Evolutionary conservation across 2,329 filamentous ascomycete genomes (phyloP).

Genomic region (Alternaria infectoria): DNA sequence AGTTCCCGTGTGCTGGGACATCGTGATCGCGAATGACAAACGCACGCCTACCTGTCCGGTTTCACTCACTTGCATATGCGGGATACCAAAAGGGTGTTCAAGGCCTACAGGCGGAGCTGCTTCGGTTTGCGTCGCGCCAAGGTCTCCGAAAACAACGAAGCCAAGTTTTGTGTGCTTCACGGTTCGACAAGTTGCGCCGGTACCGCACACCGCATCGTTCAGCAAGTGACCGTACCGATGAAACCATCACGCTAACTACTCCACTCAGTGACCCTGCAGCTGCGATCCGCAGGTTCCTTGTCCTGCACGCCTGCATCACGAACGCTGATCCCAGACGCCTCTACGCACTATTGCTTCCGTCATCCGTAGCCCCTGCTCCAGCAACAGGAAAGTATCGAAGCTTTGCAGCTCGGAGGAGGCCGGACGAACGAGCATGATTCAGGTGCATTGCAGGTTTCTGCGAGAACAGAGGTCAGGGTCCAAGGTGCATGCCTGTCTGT

Average conservation of each 20-base stretch:
- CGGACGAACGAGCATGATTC: slow-evolving; percentile 21
- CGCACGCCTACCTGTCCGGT: neutral
- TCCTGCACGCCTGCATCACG: slow-evolving; percentile 9
- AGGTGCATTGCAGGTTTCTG: slow-evolving; percentile 21
- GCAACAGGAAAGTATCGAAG: slow-evolving; percentile 7
- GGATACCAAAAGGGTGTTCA: neutral
- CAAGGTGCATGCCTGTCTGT: slow-evolving; percentile 8
- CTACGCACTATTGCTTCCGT: slow-evolving; percentile 2
- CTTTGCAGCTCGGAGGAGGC: slow-evolving; percentile 23
- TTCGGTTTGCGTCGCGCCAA: neutral
- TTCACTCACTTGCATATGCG: neutral
- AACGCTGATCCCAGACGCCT: slow-evolving; percentile 10
- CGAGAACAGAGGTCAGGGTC: slow-evolving; percentile 5
- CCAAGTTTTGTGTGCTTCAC: neutral
- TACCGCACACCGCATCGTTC: slow-evolving; percentile 6
- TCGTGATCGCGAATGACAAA: neutral
- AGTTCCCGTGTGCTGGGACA: slow-evolving; percentile 1
- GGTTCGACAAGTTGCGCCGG: neutral
- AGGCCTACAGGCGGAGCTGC: neutral
- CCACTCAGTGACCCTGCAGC: slow-evolving; percentile 11
- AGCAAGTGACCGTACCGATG: neutral
- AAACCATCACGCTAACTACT: neutral
- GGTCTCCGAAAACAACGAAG: neutral
- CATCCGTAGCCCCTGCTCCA: neutral
- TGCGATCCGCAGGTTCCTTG: slow-evolving; percentile 13